Base-by-base conservation (phyloP, 208 protist genomes). In the Naegleria fowleri region DNA sequence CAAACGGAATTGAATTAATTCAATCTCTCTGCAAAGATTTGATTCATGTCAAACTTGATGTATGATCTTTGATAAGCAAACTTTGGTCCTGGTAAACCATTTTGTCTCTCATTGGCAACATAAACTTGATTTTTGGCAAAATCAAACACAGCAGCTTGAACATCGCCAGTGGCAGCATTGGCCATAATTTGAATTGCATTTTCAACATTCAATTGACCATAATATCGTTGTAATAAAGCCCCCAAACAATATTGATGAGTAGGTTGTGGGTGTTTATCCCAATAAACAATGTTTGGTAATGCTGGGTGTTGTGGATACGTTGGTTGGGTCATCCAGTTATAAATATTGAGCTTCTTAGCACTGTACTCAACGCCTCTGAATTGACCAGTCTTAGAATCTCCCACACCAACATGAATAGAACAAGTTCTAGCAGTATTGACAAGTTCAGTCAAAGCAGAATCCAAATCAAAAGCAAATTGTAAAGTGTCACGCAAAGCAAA, bases 381-480 rank as follows among this genome's bases (percentile, higher is more conserved):
- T 55, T 90, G 6, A 22, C 43, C 43, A 36, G 15, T 67, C 9
- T 59, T 90, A 5, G 16, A 16, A 55, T 59, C 41, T 36, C 88
- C 88, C n/a, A 90, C 19, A 90, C 88, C 88, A 48, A 90, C 39
- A 36, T 67, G 41, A 87, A 87, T 48, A 87, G 6, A 19, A 55
- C 93, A 93, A 22, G 93, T 94, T 83, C 93, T 88, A 9, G 90
- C 11, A 7, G 90, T 83, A 86, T 92, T 90, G 43, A 90, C 84
- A 41, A 94, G 92, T 40, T 52, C 15, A 38, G 86, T 93, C 25
- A 93, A 83, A 55, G 90, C 90, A 76, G 90, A 89, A 39, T 90
- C 86, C 29, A 94, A 75, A 55, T 86, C 85, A 36, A 79, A 41
- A 76, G 90, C 93, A 67, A 89, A 93, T 91, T 94, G 93, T 16